Evolutionary conservation across 148 eudicot species (phyloP).

Genomic region (Gaultheria prostrata): DNA sequence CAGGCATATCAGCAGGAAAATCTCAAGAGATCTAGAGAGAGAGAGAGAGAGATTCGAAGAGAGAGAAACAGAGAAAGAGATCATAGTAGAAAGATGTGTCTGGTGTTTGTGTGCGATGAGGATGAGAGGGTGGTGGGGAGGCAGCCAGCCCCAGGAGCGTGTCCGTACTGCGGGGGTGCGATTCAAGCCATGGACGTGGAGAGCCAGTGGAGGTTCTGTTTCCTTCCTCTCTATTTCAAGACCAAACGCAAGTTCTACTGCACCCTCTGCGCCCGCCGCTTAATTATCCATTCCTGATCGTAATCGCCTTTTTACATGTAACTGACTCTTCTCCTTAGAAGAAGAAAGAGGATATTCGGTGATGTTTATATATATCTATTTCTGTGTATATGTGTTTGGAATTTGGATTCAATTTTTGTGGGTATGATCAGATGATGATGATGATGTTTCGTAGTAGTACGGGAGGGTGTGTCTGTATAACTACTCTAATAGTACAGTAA

Average conservation of each 20-base stretch:
- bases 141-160: neutral
- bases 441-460: too few species aligned
- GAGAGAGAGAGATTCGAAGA: neutral
- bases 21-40: neutral
- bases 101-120: conserved; percentile 13
- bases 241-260: conserved; percentile 14
- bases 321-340: neutral
- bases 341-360: too few species aligned
- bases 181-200: conserved; percentile 13
- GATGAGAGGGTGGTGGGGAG: conserved; percentile 11
- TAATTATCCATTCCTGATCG: neutral
- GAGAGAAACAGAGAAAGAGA: neutral
- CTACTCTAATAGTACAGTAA: too few species aligned
- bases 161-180: conserved; percentile 13
- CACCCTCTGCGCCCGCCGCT: conserved; percentile 9
- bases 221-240: neutral
- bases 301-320: neutral
- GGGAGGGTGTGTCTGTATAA: too few species aligned
- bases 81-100: neutral
- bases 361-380: too few species aligned
- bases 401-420: too few species aligned
- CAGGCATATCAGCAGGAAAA: neutral
- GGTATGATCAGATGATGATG: too few species aligned
- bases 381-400: too few species aligned
- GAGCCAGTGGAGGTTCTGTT: conserved; percentile 18